Evolutionary conservation across 495 filamentous ascomycete genomes (phyloP).

Genomic region (Podospora anserina): DNA sequence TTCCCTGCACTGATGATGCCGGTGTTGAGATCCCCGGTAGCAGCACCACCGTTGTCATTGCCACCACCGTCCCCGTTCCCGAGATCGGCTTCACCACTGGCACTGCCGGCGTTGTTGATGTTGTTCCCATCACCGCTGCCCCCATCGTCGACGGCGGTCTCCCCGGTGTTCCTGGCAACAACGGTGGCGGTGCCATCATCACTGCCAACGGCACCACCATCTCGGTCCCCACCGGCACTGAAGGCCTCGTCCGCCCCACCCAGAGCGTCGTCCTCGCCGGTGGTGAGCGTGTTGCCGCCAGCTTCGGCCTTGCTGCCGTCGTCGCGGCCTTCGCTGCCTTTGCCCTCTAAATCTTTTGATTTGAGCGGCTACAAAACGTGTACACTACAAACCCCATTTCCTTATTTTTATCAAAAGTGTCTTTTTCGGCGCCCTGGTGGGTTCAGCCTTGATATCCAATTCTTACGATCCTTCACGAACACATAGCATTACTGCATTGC

Average conservation of each 20-base stretch:
- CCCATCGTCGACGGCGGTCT: constrained; percentile 42
- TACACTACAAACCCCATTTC: not conserved
- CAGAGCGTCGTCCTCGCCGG: constrained; percentile 36
- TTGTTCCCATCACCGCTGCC: constrained; percentile 41
- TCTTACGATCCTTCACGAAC: constrained; percentile 20
- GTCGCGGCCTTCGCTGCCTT: constrained; percentile 32
- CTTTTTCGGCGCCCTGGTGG: not conserved
- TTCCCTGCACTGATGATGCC: constrained; percentile 50
- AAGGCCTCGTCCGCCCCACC: constrained; percentile 28
- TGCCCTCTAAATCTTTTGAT: constrained; percentile 34
- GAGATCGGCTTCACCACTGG: constrained; percentile 67
- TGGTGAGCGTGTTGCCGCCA: constrained; percentile 35
- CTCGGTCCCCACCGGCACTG: constrained; percentile 31
- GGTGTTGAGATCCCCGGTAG: constrained; percentile 50
- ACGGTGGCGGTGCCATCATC: constrained; percentile 39
- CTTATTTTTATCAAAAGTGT: constrained; percentile 8
- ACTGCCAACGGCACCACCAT: constrained; percentile 24
- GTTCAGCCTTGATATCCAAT: not conserved
- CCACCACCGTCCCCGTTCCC: constrained; percentile 66
- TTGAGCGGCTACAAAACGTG: not conserved
- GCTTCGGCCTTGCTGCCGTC: constrained; percentile 38
- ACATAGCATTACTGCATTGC: constrained; percentile 13
- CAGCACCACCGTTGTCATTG: constrained; percentile 52
- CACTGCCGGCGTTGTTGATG: constrained; percentile 42
- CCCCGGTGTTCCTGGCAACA: constrained; percentile 46